Conservation (phyloP, 805 yeast species). For the Priceomyces carsonii region DNA sequence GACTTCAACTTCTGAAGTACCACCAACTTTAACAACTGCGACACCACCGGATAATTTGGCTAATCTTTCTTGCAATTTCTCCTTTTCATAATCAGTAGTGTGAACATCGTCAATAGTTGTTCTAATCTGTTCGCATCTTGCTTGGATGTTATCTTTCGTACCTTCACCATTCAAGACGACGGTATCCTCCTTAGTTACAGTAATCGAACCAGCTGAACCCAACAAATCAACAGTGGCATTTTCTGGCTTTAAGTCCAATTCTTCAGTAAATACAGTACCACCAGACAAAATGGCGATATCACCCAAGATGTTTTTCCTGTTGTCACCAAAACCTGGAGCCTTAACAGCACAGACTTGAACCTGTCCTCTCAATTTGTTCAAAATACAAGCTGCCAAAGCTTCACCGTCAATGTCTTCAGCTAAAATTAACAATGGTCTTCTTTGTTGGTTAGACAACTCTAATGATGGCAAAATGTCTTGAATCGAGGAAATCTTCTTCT, state of each 20-base stretch:
- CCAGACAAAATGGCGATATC: conserved; percentile 95
- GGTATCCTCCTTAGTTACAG: conserved; percentile 94
- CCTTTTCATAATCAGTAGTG: conserved; percentile 90
- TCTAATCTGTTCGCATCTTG: conserved; percentile 94
- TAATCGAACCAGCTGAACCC: conserved; percentile 89
- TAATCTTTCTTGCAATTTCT: conserved; percentile 94
- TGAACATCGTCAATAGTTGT: conserved; percentile 69
- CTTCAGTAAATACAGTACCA: conserved; percentile 90
- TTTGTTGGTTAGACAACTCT: conserved; percentile 87
- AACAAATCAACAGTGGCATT: conserved; percentile 86
- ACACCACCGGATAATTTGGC: conserved; percentile 98
- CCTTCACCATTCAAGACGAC: conserved; percentile 94
- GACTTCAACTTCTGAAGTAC: conserved; percentile 95
- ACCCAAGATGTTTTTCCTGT: conserved; percentile 93
- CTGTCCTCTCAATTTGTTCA: conserved; percentile 97
- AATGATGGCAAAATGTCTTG: conserved; percentile 91
- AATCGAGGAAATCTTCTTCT: conserved; percentile 88
- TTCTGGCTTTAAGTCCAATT: conserved; percentile 93
- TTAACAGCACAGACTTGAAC: conserved; percentile 96
- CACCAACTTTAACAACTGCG: conserved; percentile 97
- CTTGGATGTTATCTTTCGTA: conserved; percentile 70
- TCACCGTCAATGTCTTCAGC: conserved; percentile 98
- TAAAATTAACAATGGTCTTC: conserved; percentile 89
- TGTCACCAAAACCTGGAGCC: conserved; percentile 99
- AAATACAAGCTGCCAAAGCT: conserved; percentile 96